phyloP scores from a whole-genome alignment of 305 asterid genomes.

The Rubia balearica region DNA sequence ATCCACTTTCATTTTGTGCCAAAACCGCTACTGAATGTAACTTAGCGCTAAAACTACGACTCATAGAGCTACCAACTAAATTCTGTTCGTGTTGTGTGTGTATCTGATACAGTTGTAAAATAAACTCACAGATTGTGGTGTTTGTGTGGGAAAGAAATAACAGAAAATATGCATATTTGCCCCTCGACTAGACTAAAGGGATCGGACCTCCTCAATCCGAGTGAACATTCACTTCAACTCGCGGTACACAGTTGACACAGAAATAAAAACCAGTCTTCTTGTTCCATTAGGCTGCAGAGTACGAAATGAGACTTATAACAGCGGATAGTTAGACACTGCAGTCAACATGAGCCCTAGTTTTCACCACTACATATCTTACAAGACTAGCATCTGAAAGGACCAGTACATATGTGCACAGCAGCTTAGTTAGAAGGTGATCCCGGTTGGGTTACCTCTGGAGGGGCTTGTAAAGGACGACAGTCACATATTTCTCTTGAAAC shows the following conservation, averaged over 20 bases:
- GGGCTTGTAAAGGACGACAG: conserved; percentile 83
- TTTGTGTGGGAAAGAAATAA: not conserved
- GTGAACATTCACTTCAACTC: too few relatives aligned
- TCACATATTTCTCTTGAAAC: conserved; percentile 80
- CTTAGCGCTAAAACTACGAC: too few relatives aligned
- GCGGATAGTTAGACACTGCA: not conserved
- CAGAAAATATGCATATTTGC: too few relatives aligned
- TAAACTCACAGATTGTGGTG: not conserved
- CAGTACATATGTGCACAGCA: not conserved
- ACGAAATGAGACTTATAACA: not conserved
- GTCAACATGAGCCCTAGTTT: not conserved
- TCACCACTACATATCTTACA: not conserved
- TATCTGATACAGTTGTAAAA: not conserved
- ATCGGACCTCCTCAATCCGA: too few relatives aligned
- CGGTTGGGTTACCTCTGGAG: conserved; percentile 46
- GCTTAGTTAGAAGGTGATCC: not conserved
- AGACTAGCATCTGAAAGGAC: not conserved
- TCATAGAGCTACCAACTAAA: too few relatives aligned
- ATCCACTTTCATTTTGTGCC: not conserved
- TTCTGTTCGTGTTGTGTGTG: too few relatives aligned
- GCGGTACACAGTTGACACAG: not conserved
- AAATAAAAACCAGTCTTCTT: not conserved
- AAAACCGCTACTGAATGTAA: not conserved
- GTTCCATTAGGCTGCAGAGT: not conserved
- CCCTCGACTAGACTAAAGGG: too few relatives aligned